Base-by-base conservation (phyloP, 208 protist species). In the Sergeia podlipaevii region DNA sequence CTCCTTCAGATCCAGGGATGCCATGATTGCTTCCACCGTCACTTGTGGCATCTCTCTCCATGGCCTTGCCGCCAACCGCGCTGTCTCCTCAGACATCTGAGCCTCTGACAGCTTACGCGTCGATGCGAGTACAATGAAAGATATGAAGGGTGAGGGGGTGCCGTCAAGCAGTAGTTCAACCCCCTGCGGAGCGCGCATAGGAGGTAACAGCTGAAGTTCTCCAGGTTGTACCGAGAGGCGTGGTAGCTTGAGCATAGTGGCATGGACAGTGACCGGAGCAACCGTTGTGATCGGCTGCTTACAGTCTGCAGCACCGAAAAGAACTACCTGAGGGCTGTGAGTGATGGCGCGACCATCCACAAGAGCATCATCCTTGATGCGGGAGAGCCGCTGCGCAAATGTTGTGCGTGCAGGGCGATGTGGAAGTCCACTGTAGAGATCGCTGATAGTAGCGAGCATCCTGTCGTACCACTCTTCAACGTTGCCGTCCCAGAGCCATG, bases 381-480 rank as follows among this genome's bases (percentile, higher is more conserved):
- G n/a, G n/a, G n/a, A n/a, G n/a, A n/a, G n/a, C n/a, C n/a, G n/a
- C n/a, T n/a, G n/a, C n/a, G n/a, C n/a, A n/a, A n/a, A n/a, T n/a
- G n/a, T n/a, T n/a, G n/a, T n/a, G n/a, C n/a, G n/a, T n/a, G n/a
- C n/a, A n/a, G n/a, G n/a, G n/a, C n/a, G n/a, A n/a, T n/a, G n/a
- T n/a, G n/a, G n/a, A n/a, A n/a, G n/a, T n/a, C n/a, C n/a, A n/a
- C n/a, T n/a, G n/a, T n/a, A n/a, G n/a, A n/a, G n/a, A n/a, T n/a
- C n/a, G n/a, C n/a, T n/a, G n/a, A n/a, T n/a, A n/a, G n/a, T n/a
- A n/a, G n/a, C 52, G 4, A 88, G 33, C 43, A 50, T 44, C 7
- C 28, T 41, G 36, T 88, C 80, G 33, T 80, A 84, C 80, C 80
- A 88, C 44, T 52, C 55, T 3, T 8, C 53, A 15, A 67, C 60